A percentile compares a stretch with the other conserved stretches of the same genome.
phyloP scores from a whole-genome alignment of 768 basidiomycete genomes.

The Dictyophora rubrovolvata region DNA sequence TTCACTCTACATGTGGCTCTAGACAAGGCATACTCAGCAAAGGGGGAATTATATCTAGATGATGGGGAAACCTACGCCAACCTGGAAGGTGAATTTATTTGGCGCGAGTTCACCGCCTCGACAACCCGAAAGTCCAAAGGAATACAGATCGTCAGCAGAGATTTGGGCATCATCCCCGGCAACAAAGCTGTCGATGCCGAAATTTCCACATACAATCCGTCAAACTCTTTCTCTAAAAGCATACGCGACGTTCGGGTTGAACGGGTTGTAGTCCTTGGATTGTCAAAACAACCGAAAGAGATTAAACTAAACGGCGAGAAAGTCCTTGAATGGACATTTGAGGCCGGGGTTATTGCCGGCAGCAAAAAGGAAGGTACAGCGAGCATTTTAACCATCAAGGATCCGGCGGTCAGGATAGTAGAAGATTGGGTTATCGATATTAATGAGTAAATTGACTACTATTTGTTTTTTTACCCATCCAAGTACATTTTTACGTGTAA shows the following conservation, averaged over 20 bases:
- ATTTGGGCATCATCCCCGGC: conserved; percentile 32
- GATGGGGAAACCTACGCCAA: conserved; percentile 82
- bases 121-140: conserved; percentile 32
- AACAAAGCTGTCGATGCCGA: conserved; percentile 41
- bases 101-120: conserved; percentile 65
- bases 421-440: conserved; percentile 52
- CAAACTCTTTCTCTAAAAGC: conserved; percentile 32
- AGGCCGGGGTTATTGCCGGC: conserved; percentile 41
- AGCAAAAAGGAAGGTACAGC: conserved; percentile 56
- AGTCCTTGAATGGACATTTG: conserved; percentile 61
- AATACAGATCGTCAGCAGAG: conserved; percentile 38
- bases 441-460: background rate
- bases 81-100: conserved; percentile 68
- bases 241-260: conserved; percentile 1
- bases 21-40: conserved; percentile 44
- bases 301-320: conserved; percentile 42
- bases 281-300: conserved; percentile 33
- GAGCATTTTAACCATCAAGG: conserved; percentile 65
- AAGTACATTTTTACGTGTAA: conserved; percentile 30
- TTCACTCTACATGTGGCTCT: conserved; percentile 85
- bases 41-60: conserved; percentile 88
- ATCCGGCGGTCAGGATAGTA: conserved; percentile 49
- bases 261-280: conserved; percentile 5
- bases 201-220: conserved; percentile 37
- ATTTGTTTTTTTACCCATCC: conserved; percentile 8